Evolutionary conservation across 257 asterid species (phyloP), one percentile per base, ranked within the genome.

Genomic region (Plantago elongata): DNA sequence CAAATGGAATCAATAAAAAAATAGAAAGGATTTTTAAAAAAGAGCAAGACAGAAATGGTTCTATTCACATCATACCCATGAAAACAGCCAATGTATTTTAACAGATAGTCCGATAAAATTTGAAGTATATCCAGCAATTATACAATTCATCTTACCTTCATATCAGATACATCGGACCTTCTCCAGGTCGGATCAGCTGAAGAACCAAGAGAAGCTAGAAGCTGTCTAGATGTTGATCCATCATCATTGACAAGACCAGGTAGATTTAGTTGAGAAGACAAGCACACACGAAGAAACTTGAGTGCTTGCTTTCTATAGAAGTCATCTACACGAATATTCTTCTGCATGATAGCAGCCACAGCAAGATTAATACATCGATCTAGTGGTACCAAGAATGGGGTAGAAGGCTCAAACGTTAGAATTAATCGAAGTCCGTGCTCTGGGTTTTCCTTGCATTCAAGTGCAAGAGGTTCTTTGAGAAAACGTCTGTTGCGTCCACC

Each of bases 401-500:
- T 93, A 34, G 95, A 78, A 64, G 99, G 99, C 78, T 93, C 97
- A 83, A 93, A 93, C 46, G 97, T 93, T 68, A 93, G 96, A 77
- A 93, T 93, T 65, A 89, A 61, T 50, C 99, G 84, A 69, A 89
- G 94, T 48, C 99, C 99, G 55, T 93, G 99, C 83, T 93, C 99
- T 14, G 99, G 99, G 68, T 87, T 93, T 76, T 93, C 99, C 83
- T 93, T 93, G 87, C 97, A 93, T 66, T 93, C 97, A 70, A 93
- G 96, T 51, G 96, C 87, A 48, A 93, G 92, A 52, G 99, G 99
- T 74, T 93, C 97, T 70, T 89, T 93, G 75, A 93, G 95, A 75
- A 93, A 93, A 69, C 99, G 97, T 57, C 99, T 82, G 70, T 93
- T 93, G 48, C 99, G 94, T 57, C 99, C 99, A 70, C 99, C 99